A percentile compares a stretch with the other conserved stretches of the same genome.
Conservation (phyloP, 2,329 filamentous ascomycete genomes). For the Aureobasidium sp. region DNA sequence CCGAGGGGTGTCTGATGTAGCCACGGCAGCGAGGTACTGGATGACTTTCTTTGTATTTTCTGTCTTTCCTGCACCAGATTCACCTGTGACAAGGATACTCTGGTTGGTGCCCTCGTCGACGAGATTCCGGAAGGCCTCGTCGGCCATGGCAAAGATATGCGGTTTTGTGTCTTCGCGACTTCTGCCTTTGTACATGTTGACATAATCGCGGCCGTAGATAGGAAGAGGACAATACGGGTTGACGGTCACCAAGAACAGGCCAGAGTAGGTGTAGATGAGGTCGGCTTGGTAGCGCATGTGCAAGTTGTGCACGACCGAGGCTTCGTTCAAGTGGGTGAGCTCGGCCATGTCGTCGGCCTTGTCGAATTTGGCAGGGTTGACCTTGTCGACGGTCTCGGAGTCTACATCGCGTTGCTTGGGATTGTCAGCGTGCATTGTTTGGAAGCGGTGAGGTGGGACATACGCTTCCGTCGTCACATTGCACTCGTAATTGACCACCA, state of each 20-base stretch:
- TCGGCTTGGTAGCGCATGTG: constrained; percentile 93
- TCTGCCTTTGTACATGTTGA: constrained; percentile 95
- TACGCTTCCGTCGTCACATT: constrained; percentile 88
- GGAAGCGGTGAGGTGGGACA: constrained; percentile 30
- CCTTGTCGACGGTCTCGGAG: constrained; percentile 86
- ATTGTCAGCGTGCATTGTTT: constrained; percentile 20
- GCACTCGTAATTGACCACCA: constrained; percentile 66
- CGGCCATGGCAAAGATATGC: constrained; percentile 96
- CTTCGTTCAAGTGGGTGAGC: constrained; percentile 93
- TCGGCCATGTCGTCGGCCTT: constrained; percentile 99
- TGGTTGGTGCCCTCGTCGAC: constrained; percentile 95
- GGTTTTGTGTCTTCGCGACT: constrained; percentile 90
- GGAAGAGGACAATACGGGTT: constrained; percentile 93
- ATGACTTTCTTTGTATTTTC: constrained; percentile 99
- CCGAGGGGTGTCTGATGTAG: constrained; percentile 67
- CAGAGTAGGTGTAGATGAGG: constrained; percentile 95
- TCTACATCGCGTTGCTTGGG: constrained; percentile 79
- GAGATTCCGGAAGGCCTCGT: constrained; percentile 90
- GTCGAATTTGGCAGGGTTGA: constrained; percentile 99
- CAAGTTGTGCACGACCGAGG: constrained; percentile 94
- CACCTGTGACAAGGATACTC: constrained; percentile 94
- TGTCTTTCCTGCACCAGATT: constrained; percentile 96
- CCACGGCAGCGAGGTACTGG: constrained; percentile 92
- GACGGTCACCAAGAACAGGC: constrained; percentile 90
- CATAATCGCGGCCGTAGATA: constrained; percentile 93